Evolutionary conservation across 129 eudicot genomes (phyloP).

Genomic region (Artemisia tridentata): DNA sequence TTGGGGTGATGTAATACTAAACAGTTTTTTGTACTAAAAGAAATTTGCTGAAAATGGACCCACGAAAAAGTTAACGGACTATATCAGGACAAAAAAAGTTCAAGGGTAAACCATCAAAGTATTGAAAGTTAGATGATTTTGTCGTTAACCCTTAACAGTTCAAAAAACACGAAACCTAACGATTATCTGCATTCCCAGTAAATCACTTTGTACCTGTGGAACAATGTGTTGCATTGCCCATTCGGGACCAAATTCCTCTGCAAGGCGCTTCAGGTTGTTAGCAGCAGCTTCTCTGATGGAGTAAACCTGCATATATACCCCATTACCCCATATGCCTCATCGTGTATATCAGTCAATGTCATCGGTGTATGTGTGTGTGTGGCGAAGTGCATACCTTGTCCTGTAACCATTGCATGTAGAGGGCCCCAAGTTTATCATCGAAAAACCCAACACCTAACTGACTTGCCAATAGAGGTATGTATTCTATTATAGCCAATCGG

Average conservation of each 20-base stretch:
- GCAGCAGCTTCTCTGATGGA: conserved; percentile 99
- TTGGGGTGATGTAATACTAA: no score
- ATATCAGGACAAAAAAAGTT: neutral
- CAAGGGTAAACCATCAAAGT: no score
- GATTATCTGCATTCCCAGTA: neutral
- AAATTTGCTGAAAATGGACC: neutral
- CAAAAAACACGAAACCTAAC: no score
- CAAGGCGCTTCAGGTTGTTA: conserved; percentile 89
- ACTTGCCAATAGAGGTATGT: conserved; percentile 95
- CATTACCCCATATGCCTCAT: neutral
- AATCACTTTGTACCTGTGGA: conserved; percentile 62
- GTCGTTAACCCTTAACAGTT: no score
- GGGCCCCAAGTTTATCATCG: conserved; percentile 95
- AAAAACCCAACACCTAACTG: conserved; percentile 98
- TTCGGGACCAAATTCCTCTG: conserved; percentile 98
- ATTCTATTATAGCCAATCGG: conserved; percentile 94
- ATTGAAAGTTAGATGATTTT: no score
- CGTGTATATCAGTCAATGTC: neutral
- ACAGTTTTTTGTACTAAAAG: no score
- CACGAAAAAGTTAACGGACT: no score
- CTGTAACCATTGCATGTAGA: conserved; percentile 99
- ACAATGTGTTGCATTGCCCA: conserved; percentile 99
- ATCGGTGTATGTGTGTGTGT: neutral
- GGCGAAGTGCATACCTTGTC: conserved; percentile 72
- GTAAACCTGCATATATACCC: conserved; percentile 61